phyloP scores from a whole-genome alignment of 164 flowering plant species.

The Stephania japonica region DNA sequence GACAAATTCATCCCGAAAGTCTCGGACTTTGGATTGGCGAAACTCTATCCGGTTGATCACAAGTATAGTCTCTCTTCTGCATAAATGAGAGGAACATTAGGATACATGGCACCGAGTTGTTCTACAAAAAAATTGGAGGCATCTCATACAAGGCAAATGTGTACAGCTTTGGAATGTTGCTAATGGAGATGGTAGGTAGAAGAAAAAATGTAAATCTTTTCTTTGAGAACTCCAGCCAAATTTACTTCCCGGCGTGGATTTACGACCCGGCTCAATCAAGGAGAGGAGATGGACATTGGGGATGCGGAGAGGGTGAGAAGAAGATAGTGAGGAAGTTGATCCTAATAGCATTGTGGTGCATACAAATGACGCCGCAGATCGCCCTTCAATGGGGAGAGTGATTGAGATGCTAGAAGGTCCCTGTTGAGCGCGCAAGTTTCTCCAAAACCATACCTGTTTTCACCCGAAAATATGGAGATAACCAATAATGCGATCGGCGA shows the following conservation, averaged over 20 bases:
- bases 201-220: too few species aligned
- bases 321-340: too few species aligned
- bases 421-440: too few species aligned
- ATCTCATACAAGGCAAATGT: conserved; percentile 11
- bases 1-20: conserved; percentile 15
- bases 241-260: background rate
- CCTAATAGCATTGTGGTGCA: too few species aligned
- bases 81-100: conserved; percentile 17
- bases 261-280: conserved; percentile 16
- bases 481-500: too few species aligned
- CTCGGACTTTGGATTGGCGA: conserved; percentile 25
- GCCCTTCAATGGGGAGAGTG: too few species aligned
- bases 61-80: conserved; percentile 12
- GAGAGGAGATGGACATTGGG: conserved; percentile 12
- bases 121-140: conserved; percentile 8
- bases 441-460: too few species aligned
- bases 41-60: conserved; percentile 7
- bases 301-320: background rate
- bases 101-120: conserved; percentile 13
- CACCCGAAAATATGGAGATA: background rate
- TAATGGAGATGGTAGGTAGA: too few species aligned
- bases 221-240: too few species aligned
- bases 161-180: conserved; percentile 1
- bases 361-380: too few species aligned
- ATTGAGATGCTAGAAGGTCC: too few species aligned